Conservation (phyloP, 345 rosid genomes). For the Hibiscus tridactylites region DNA sequence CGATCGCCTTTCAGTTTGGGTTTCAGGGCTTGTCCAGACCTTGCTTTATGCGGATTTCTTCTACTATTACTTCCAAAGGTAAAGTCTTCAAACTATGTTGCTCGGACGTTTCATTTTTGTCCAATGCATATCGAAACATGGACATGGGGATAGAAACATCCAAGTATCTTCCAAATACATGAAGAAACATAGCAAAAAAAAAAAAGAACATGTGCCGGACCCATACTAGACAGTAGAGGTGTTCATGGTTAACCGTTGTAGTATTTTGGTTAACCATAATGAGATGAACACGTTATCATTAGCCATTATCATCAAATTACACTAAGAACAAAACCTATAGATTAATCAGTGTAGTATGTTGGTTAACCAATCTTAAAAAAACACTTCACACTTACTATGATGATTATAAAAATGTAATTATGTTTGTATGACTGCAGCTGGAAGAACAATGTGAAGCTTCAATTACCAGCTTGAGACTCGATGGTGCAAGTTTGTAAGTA, state of each 20-base stretch:
- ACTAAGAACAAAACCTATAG: too few relatives aligned
- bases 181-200: neutral
- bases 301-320: too few relatives aligned
- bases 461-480: conserved; percentile 61
- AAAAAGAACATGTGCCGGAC: neutral
- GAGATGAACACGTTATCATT: too few relatives aligned
- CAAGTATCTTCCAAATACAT: neutral
- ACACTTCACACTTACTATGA: neutral
- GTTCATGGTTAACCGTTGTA: too few relatives aligned
- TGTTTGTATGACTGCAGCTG: conserved; percentile 42
- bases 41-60: conserved; percentile 76
- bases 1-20: conserved; percentile 49
- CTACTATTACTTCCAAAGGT: conserved; percentile 74
- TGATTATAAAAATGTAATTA: neutral
- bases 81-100: neutral
- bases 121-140: neutral
- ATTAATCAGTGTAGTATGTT: too few relatives aligned
- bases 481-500: conserved; percentile 1
- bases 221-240: neutral
- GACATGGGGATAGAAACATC: neutral
- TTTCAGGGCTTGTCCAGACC: conserved; percentile 67
- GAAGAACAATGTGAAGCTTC: conserved; percentile 78
- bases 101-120: neutral
- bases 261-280: too few relatives aligned
- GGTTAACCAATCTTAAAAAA: neutral